Percentiles rank a stretch among this genome's conserved stretches.
Conservation (phyloP, 495 filamentous ascomycete genomes). For the Parmelia sp. region DNA sequence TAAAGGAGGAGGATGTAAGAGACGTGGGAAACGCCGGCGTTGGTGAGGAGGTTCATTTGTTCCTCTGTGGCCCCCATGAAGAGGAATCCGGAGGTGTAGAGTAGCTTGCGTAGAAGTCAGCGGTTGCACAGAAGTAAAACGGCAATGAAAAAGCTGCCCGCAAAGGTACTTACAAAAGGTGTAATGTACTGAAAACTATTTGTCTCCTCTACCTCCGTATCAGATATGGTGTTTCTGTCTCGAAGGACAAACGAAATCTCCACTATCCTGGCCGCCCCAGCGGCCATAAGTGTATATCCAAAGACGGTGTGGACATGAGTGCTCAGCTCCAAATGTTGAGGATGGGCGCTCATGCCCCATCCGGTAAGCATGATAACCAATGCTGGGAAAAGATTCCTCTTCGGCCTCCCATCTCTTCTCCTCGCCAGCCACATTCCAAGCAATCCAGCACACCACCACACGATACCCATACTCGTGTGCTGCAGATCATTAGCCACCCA, state of each 20-base stretch:
- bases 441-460: constrained; percentile 94
- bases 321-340: constrained; percentile 73
- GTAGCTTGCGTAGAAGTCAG: constrained; percentile 50
- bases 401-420: constrained; percentile 72
- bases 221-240: constrained; percentile 55
- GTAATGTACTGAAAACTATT: constrained; percentile 92
- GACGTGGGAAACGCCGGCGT: constrained; percentile 74
- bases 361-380: constrained; percentile 88
- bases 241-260: constrained; percentile 83
- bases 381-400: constrained; percentile 86
- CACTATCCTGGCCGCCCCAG: constrained; percentile 74
- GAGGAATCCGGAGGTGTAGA: constrained; percentile 89
- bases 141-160: neutral
- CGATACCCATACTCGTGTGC: constrained; percentile 93
- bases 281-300: constrained; percentile 92
- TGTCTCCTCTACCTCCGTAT: constrained; percentile 53
- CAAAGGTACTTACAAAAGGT: constrained; percentile 63
- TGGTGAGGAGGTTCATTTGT: constrained; percentile 72
- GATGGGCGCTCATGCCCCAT: constrained; percentile 89
- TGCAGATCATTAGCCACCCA: constrained; percentile 97
- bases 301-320: constrained; percentile 89
- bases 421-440: constrained; percentile 87
- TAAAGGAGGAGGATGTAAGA: constrained; percentile 87
- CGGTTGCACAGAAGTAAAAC: constrained; percentile 1
- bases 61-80: constrained; percentile 98